Base-by-base conservation (phyloP, 139 green algal species). In the Mesotaenium endlicherianum region DNA sequence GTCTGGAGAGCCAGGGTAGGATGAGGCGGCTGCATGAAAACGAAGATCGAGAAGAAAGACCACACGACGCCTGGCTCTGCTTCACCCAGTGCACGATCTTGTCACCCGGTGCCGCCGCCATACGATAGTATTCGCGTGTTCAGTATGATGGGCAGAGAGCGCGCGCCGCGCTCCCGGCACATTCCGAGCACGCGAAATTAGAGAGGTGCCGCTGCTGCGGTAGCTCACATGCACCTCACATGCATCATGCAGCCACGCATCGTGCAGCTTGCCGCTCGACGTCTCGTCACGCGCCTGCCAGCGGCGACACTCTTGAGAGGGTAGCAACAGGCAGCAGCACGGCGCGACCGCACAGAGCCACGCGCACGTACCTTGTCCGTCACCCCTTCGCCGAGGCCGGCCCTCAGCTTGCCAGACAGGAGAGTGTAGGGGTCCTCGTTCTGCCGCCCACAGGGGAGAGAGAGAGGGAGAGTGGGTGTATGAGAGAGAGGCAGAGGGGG, bases 351-450 rank as follows among this genome's bases (percentile, higher is more conserved):
- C 70, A 72, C 11, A 20, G 30, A 79, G 45, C 26, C 14, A 79
- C 14, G 8, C 6, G 8, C 34, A 79, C 14, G 43, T 43, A 82
- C 74, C 74, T 82, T 30, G 30, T 82, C 74, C 36, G 42, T 76
- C 14, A 69, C 39, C 4, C 40, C 41, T 6, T 82, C 74, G 34
- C 74, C 74, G 4, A 82, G 4, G 5, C 31, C 5, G 26, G 11
- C 30, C 41, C 74, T 82, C 74, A 82, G 31, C 39, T 69, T 82
- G 47, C 72, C 74, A 38, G 74, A 82, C 3, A 82, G 38, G 26
- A 82, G 39, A 42, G 26, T 74, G 47, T 82, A 82, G 3, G 74
- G 74, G 17, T 82, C 39, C 39, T 82, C 74, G 44, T 74, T 82
- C 6, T 69, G 74, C 74, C 38, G 47, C 17, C 40, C 39, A 3